Base-by-base conservation (phyloP, 2,329 filamentous ascomycete genomes). In the Apiospora phragmitis region DNA sequence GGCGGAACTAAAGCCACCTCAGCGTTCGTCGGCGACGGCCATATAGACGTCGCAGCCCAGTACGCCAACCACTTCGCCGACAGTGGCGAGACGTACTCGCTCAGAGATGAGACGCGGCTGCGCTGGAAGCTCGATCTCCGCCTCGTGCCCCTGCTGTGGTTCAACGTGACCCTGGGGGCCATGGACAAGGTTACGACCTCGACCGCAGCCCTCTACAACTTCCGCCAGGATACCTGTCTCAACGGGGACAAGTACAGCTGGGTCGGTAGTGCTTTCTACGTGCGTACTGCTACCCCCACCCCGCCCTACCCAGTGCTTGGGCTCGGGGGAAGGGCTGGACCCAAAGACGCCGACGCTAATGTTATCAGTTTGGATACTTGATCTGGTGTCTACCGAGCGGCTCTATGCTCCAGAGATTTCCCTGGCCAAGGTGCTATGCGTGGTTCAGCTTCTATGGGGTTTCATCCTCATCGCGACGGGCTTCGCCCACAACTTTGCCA, bases 91-190 rank as follows among this genome's bases (percentile, higher is more conserved):
- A 73, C 76, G 0, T 81, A 81, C 68, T 75, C 76, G 0, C 49
- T 62, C 1, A 71, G 74, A 49, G 78, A 74, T 38, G 75, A 75
- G 62, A 66, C 41, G 24, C 68, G 73, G 29, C 74, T 84, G 41
- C 73, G 82, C 51, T 82, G 83, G 78, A 84, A 84, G 74, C 74
- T 83, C n/a, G 83, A 84, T 73, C 68, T 80, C 18, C 77, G 80
- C 35, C 76, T 84, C 9, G 78, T 84, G 9, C 82, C 83, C 0
- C 77, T 83, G 35, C 76, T 84, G 11, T 81, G 80, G 78, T 77
- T 79, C 73, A 79, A 73, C 62, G 72, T 76, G 59, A 74, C 73
- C 18, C 32, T 77, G 4, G 69, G 67, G n/a, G 78, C 79, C 12
- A 78, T 77, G 74, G 78, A 80, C 73, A 80, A 80, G 71, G 77